Evolutionary conservation across 208 protist species (phyloP), one percentile per base, ranked within the genome.

Genomic region (Kentomonas sorsogonicus): DNA sequence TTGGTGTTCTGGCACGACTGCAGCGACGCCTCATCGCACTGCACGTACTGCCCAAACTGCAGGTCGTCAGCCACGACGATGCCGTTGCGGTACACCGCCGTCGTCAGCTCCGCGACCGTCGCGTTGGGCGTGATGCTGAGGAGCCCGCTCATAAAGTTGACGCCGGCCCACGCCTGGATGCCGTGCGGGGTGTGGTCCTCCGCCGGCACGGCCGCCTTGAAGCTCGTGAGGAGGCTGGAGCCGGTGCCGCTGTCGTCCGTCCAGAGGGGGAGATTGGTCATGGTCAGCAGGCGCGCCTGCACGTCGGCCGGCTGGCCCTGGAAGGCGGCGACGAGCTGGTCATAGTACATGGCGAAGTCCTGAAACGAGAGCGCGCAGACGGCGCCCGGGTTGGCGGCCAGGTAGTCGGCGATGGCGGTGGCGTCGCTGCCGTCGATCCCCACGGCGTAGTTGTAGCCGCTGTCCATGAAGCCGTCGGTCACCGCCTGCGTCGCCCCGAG

Each of bases 201-300:
- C 34, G 33, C 22, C 27, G 45, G n/a, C n/a, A n/a, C n/a, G n/a
- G n/a, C n/a, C n/a, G n/a, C n/a, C n/a, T n/a, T n/a, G n/a, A n/a
- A n/a, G n/a, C n/a, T n/a, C n/a, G n/a, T n/a, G n/a, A n/a, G n/a
- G n/a, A n/a, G n/a, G n/a, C n/a, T n/a, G n/a, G n/a, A n/a, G n/a
- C n/a, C n/a, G n/a, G n/a, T n/a, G n/a, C n/a, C n/a, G n/a, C n/a
- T n/a, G 3, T 34, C 53, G 41, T 78, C 68, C 26, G 29, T 66
- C 76, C 76, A 83, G 18, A 74, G 63, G 10, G 76, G 76, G 53
- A 83, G 52, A 52, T 61, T 78, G 18, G 43, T 73, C 29, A 74
- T 16, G n/a, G 69, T 56, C 16, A 77, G 50, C 20, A 77, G 34
- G 1, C 72, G 71, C 25, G 56, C 44, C 46, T 68, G 61, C 60